Conservation (phyloP, 2,329 filamentous ascomycete species). For the Chaetoscypha palmicola region DNA sequence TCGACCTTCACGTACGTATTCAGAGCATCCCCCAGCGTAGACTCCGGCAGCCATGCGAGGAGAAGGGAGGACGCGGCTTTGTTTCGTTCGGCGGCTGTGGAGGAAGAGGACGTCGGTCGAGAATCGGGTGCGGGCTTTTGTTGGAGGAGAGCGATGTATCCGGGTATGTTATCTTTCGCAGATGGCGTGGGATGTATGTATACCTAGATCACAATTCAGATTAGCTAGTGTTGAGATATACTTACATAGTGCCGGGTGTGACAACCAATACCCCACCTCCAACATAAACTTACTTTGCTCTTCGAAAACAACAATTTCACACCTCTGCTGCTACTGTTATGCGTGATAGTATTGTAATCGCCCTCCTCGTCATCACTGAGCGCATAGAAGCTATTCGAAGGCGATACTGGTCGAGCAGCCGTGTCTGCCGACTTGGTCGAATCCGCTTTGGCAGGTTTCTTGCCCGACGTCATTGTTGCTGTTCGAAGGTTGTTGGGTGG, state of each 20-base stretch:
- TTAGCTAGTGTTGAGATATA: slow-evolving; percentile 5
- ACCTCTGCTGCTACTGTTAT: slow-evolving; percentile 66
- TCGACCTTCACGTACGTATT: slow-evolving; percentile 95
- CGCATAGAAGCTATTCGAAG: slow-evolving; percentile 85
- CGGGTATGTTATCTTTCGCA: slow-evolving; percentile 89
- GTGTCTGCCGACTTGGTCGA: not conserved
- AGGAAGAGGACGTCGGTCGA: slow-evolving; percentile 25
- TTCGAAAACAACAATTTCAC: slow-evolving; percentile 95
- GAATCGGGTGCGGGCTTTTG: slow-evolving; percentile 56
- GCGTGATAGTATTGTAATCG: slow-evolving; percentile 89
- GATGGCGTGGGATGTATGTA: slow-evolving; percentile 93
- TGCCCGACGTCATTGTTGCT: slow-evolving; percentile 4
- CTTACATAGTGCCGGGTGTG: too few relatives aligned
- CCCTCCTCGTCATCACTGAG: slow-evolving; percentile 94
- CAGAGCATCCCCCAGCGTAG: slow-evolving; percentile 75
- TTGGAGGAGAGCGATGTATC: slow-evolving; percentile 87
- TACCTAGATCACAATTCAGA: slow-evolving; percentile 50
- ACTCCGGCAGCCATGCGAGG: slow-evolving; percentile 89
- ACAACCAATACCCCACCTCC: too few relatives aligned
- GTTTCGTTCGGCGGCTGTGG: slow-evolving; percentile 38
- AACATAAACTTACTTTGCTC: slow-evolving; percentile 64
- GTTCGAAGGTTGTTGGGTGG: not conserved
- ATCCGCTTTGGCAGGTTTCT: not conserved
- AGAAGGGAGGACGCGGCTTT: slow-evolving; percentile 66
- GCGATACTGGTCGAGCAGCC: slow-evolving; percentile 49